phyloP scores from a whole-genome alignment of 1,284 basidiomycete genomes.

The Psilocybe mexicana region DNA sequence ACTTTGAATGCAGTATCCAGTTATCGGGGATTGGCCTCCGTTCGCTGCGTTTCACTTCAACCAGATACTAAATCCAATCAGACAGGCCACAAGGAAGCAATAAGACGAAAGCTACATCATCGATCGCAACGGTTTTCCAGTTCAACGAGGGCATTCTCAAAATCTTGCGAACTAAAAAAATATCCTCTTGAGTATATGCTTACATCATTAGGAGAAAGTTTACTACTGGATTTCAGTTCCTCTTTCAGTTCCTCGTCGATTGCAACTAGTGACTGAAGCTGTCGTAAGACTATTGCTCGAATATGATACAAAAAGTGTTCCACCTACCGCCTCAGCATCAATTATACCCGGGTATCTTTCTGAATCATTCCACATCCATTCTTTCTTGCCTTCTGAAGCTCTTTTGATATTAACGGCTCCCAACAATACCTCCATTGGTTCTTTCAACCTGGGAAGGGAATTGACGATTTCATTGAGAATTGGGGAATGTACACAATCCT shows the following conservation, averaged over 20 bases:
- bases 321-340: conserved; percentile 38
- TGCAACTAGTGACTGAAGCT: conserved; percentile 51
- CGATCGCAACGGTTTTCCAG: conserved; percentile 68
- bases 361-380: conserved; percentile 72
- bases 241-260: conserved; percentile 75
- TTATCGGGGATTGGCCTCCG: conserved; percentile 73
- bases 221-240: conserved; percentile 71
- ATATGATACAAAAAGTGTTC: background rate
- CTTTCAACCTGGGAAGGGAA: conserved; percentile 66
- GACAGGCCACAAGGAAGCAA: background rate
- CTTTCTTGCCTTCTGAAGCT: conserved; percentile 72
- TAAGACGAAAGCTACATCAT: conserved; percentile 55
- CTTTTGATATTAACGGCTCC: conserved; percentile 60
- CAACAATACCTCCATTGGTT: conserved; percentile 59
- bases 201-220: background rate
- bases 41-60: conserved; percentile 78
- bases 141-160: conserved; percentile 77
- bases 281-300: background rate
- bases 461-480: conserved; percentile 75
- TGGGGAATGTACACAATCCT: conserved; percentile 60
- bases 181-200: background rate
- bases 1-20: conserved; percentile 84
- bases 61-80: conserved; percentile 57
- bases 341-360: conserved; percentile 72
- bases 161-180: conserved; percentile 63